Percentiles rank a stretch among this genome's conserved stretches.
Conservation (phyloP, 169 alveolate genomes). For the Sarcocystis neurona region DNA sequence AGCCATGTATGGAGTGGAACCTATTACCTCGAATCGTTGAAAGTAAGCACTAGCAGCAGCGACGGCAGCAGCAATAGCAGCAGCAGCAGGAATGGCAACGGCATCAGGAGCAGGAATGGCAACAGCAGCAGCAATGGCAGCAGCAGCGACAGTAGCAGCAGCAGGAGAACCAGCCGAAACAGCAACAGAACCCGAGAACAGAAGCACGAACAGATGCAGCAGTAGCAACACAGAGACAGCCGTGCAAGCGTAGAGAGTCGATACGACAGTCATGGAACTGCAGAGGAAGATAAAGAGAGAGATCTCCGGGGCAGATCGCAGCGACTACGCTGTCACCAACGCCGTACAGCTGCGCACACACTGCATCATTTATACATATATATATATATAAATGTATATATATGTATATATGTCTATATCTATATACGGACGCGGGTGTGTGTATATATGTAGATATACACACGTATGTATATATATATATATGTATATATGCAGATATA, state of each 20-base stretch:
- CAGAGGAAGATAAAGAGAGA: not conserved
- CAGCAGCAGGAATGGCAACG: not conserved
- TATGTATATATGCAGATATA: no score
- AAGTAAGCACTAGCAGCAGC: not conserved
- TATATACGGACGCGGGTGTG: no score
- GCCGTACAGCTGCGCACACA: no score
- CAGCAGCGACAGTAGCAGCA: not conserved
- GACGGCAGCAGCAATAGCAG: not conserved
- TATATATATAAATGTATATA: no score
- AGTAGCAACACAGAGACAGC: not conserved
- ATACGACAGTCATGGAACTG: no score
- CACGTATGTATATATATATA: no score
- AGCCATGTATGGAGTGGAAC: constrained; percentile 50
- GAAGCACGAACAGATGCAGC: not conserved
- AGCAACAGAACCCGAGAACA: not conserved
- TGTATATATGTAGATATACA: no score
- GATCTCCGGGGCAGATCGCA: no score
- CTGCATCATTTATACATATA: no score
- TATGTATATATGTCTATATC: no score
- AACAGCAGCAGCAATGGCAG: not conserved
- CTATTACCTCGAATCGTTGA: constrained; percentile 15
- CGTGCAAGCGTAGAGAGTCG: no score
- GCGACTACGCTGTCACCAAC: no score
- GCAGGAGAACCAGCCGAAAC: not conserved
- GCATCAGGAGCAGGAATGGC: not conserved